Evolutionary conservation across 306 rosid species (phyloP), one percentile per base, ranked within the genome.

Genomic region (Ceratonia siliqua): DNA sequence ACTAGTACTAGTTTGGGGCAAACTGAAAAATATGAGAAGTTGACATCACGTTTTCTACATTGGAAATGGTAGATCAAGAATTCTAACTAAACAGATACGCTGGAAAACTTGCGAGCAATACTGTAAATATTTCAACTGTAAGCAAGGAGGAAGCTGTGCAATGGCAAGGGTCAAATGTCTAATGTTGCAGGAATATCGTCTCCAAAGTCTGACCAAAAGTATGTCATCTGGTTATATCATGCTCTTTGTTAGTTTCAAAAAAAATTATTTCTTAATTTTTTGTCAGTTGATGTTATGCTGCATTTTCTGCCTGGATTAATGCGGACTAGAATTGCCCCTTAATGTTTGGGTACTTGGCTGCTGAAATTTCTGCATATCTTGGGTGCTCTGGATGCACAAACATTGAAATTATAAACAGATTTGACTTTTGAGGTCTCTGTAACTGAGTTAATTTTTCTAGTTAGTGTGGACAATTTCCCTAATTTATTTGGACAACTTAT

Each of bases 101-200:
- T 17, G 73, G 43, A 49, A 49, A 18, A 10, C 18, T 55, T 38
- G 33, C 42, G 10, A 30, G 41, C 15, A 8, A 28, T 25, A 32
- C 1, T 42, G 53, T 33, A 65, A 66, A 52, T 41, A 33, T 82
- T 58, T 62, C 32, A 21, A 17, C 28, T 32, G 53, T 45, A 64
- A 55, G 74, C 27, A n/a, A 49, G 56, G 42, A 28, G 52, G 14
- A 52, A 28, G 65, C 2, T 57, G 24, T 49, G 48, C 24, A 46
- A 9, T 13, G 57, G 46, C 53, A 15, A 38, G 71, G 74, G 28
- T 57, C 41, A 46, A 64, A 25, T 79, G 25, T 70, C 33, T 79
- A 42, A 62, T 54, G 58, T 76, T 27, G 74, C 59, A 18, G 65
- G 36, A 5, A 63, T 62, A 39, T 63, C 42, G 13, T 49, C 9